Base-by-base conservation (phyloP, 352 stramenopile species). In the Pythium brassicae region DNA sequence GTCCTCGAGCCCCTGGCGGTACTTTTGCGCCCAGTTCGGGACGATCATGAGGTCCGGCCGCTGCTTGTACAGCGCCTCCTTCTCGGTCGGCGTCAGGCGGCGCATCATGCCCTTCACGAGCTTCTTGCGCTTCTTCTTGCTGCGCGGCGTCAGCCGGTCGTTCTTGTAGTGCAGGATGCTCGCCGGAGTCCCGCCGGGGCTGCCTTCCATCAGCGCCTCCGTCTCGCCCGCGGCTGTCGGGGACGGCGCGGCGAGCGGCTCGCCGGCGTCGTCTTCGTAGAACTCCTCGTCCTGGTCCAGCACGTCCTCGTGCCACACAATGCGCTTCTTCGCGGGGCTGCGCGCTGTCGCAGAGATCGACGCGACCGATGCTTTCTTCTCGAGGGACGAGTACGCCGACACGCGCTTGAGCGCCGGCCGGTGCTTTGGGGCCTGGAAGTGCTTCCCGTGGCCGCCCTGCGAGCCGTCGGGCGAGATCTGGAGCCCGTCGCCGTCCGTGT, bases 21-120 rank as follows among this genome's bases (percentile, higher is more conserved):
- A 94, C 57, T 94, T 94, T 50, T 93, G 83, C 8, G 85, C 85
- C 85, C 85, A 94, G 52, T 94, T 94, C 4, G 85, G 85, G 47
- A 92, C 71, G 65, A 94, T 94, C 81, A 89, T 90, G 53, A 94
- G 55, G 40, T 94, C 85, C 22, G 85, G 85, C 29, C 85, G 83
- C 66, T 88, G 70, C 32, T 71, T 59, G 48, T 94, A 94, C 27
- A 94, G 67, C 61, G 89, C 85, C 63, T 94, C 85, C 56, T 94
- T 94, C 59, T 94, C 85, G 22, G 64, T 76, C 5, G 85, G 78
- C 9, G 74, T 93, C 29, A 94, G 69, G 25, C 85, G 74, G 40
- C 85, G 83, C 74, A 94, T 94, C 63, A 92, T 80, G 15, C 72
- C 76, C 55, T 72, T 68, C 26, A 85, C 72, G 23, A 87, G 55